A percentile compares a stretch with the other conserved stretches of the same genome.
Conservation (phyloP, 1,284 basidiomycete genomes). For the Cerioporus squamosus region DNA sequence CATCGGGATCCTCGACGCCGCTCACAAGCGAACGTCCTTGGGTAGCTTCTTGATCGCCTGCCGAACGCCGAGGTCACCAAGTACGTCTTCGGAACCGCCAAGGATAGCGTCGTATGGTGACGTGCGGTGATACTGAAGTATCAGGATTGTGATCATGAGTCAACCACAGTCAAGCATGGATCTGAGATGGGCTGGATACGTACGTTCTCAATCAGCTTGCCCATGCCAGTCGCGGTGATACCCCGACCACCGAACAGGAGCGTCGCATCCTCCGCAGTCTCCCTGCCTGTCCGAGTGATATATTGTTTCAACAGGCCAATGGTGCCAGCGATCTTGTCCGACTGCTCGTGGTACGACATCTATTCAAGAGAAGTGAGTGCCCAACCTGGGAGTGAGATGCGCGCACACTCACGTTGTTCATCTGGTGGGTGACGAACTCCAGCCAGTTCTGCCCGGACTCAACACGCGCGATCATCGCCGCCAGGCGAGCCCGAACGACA, state of each 20-base stretch:
- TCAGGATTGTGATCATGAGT: too few relatives aligned
- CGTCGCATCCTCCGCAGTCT: slow-evolving; percentile 70
- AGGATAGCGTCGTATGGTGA: slow-evolving; percentile 58
- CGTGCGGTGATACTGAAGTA: slow-evolving; percentile 55
- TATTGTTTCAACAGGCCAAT: slow-evolving; percentile 77
- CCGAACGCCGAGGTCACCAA: slow-evolving; percentile 67
- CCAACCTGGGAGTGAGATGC: too few relatives aligned
- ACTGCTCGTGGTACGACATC: slow-evolving; percentile 85
- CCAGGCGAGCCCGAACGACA: slow-evolving; percentile 91
- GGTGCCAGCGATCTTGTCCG: slow-evolving; percentile 72
- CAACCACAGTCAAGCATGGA: too few relatives aligned
- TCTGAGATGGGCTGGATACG: slow-evolving; percentile 24
- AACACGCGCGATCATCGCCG: slow-evolving; percentile 86
- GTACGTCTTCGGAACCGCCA: slow-evolving; percentile 53
- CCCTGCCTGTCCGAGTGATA: slow-evolving; percentile 67
- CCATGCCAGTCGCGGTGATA: slow-evolving; percentile 59
- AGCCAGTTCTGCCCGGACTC: slow-evolving; percentile 92
- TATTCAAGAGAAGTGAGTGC: slow-evolving; percentile 27
- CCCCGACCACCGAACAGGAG: slow-evolving; percentile 58
- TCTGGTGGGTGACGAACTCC: slow-evolving; percentile 88
- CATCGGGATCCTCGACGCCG: background rate
- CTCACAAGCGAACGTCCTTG: slow-evolving; percentile 50
- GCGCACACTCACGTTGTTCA: slow-evolving; percentile 75
- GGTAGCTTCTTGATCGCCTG: slow-evolving; percentile 69
- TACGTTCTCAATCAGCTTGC: slow-evolving; percentile 58